Evolutionary conservation across 2,329 filamentous ascomycete species (phyloP), one percentile per base, ranked within the genome.

Genomic region (Colletotrichum eleusines): DNA sequence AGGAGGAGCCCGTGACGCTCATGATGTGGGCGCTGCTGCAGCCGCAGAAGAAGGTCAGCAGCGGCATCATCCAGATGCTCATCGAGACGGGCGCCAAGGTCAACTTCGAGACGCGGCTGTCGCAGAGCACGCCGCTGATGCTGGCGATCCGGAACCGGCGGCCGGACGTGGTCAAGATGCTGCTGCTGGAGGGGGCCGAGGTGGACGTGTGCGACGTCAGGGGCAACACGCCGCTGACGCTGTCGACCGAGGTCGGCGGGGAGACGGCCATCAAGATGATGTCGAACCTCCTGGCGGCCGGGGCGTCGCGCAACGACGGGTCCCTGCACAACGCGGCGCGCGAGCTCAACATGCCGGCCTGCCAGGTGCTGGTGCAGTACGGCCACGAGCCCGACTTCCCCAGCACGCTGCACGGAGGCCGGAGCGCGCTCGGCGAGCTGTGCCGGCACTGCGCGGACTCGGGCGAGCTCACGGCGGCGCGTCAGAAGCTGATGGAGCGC

Each of bases 331-430:
- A 91, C 71, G 88, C 90, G 4, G 87, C 90, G 0, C 83, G 88
- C 16, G 84, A 87, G 57, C 81, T 92, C 26, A 88, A 91, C 73
- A 73, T 90, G 0, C 79, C 85, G 16, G 86, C 86, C 1, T 86
- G 91, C 72, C 82, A 84, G 60, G 81, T 89, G 1, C 81, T 93
- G 1, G 79, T 91, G 6, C 81, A 89, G 55, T 81, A 87, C 72
- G 87, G 86, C 1, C 90, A 92, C 70, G 87, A 91, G 20, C 84
- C 88, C 0, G 90, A 92, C 75, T 92, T 91, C 66, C 90, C 90
- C 0, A 91, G 88, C 63, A 84, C 87, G 4, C 80, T 89, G 1
- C 89, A 92, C 73, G 85, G 84, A 20, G 90, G 90, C 0, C 85
- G 90, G 54, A 90, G 86, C 69, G 89, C 89, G 0, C 81, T 93